A percentile compares a stretch with the other conserved stretches of the same genome.
Evolutionary conservation across 495 filamentous ascomycete genomes (phyloP).

Genomic region (Penicillium longicatenatum): DNA sequence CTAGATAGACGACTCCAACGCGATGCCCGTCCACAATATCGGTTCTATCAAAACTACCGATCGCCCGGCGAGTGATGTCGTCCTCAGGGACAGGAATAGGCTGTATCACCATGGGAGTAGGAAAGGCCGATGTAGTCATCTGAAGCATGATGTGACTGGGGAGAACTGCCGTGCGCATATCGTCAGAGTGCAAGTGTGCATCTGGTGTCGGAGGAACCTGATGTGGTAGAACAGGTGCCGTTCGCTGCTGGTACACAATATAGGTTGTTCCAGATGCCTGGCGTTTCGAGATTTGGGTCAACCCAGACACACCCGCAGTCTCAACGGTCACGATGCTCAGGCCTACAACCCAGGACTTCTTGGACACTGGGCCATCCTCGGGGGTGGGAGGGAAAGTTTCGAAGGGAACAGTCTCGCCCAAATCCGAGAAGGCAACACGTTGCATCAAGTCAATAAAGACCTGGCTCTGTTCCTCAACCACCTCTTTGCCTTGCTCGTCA

Average conservation of each 20-base stretch:
- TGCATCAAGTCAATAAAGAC: conserved; percentile 98
- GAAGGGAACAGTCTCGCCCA: conserved; percentile 57
- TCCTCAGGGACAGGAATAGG: conserved; percentile 84
- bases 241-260: conserved; percentile 71
- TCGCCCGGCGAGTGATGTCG: conserved; percentile 72
- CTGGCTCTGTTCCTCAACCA: conserved; percentile 87
- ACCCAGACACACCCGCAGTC: conserved; percentile 70
- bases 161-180: conserved; percentile 52
- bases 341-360: conserved; percentile 83
- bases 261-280: conserved; percentile 85
- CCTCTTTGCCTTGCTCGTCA: conserved; percentile 70
- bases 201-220: conserved; percentile 58
- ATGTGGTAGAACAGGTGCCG: conserved; percentile 66
- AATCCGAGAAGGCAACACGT: conserved; percentile 81
- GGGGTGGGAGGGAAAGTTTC: conserved; percentile 61
- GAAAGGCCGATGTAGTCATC: conserved; percentile 61
- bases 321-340: conserved; percentile 86
- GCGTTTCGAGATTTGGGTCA: conserved; percentile 78
- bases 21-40: conserved; percentile 94
- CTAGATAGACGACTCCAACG: conserved; percentile 91
- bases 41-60: conserved; percentile 80
- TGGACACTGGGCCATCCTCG: conserved; percentile 65
- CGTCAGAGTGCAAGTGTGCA: conserved; percentile 40
- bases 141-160: conserved; percentile 87
- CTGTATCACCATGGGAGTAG: conserved; percentile 65